Base-by-base conservation (phyloP, 2,329 filamentous ascomycete genomes). In the Fusarium begoniae region DNA sequence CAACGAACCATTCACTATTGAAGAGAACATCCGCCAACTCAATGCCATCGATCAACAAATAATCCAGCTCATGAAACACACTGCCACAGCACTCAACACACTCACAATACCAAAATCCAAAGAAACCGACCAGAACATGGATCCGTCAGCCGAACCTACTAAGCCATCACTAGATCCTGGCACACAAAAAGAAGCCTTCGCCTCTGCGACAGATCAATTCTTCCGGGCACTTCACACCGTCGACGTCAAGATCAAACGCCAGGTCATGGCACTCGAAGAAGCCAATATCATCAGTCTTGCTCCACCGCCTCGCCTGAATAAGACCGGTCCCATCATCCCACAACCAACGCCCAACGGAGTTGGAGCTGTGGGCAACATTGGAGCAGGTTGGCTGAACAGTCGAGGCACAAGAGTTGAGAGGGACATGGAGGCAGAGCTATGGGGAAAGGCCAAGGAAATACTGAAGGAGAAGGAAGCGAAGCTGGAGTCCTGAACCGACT, bases 301-400 rank as follows among this genome's bases (percentile, higher is more conserved):
- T 64, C 80, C 79, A 51, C 80, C 72, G 4, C 78, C 77, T 51
- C 85, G 80, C 2, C 79, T 81, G 47, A 80, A 80, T 20, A 75
- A 78, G 15, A 80, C 75, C 13, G 76, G 75, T 2, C 80, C 86
- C 8, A 83, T 87, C 30, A 82, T 81, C 48, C 80, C 83, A 18
- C 84, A 85, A 15, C 75, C 90, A 73, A 84, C 90, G 80, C 86
- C 90, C 44, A 84, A 89, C 50, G 89, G 87, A 44, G 83, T 85
- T 64, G 89, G 86, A 28, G 86, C 85, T 76, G 88, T 90, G 40
- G 89, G 88, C 15, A 85, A 84, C 35, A 85, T 98, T 60, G 95
- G 98, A 80, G 92, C 97, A 20, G 95, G 95, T 38, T 96, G 93
- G 90, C 83, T 98, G 77, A 98, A 98, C 80, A 95, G 94, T 78